phyloP scores from a whole-genome alignment of 208 protist species.

The Herpetomonas tarakana region DNA sequence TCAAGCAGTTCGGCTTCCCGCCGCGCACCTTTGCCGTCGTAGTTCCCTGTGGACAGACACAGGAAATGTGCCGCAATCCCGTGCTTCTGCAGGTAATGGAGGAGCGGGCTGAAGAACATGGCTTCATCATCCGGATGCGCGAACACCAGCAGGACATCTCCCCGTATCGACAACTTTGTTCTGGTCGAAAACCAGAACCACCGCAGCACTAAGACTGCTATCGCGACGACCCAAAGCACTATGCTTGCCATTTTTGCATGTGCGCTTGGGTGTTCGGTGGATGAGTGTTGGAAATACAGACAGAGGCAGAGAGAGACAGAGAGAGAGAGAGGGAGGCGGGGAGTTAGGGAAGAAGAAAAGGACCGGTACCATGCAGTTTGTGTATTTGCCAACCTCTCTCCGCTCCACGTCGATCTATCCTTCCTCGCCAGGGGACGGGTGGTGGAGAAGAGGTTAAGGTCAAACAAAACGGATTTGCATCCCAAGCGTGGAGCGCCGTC shows the following conservation, averaged over 20 bases:
- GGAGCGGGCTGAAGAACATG: conserved; percentile 89
- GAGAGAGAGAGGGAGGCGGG: conserved; percentile 2
- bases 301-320: not conserved
- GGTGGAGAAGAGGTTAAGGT: too few relatives aligned
- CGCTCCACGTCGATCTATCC: too few relatives aligned
- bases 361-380: conserved; percentile 3
- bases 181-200: conserved; percentile 37
- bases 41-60: conserved; percentile 94
- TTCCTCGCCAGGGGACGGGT: too few relatives aligned
- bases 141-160: conserved; percentile 89
- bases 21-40: conserved; percentile 61
- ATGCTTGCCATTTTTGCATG: not conserved
- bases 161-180: conserved; percentile 28
- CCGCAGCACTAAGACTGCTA: conserved; percentile 29
- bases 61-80: conserved; percentile 76
- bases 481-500: too few relatives aligned
- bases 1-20: conserved; percentile 86
- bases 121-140: conserved; percentile 92
- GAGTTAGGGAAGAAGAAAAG: too few relatives aligned
- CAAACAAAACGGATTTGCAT: too few relatives aligned
- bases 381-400: too few relatives aligned
- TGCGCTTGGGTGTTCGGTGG: not conserved
- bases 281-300: not conserved
- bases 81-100: conserved; percentile 38
- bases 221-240: conserved; percentile 10